Evolutionary conservation across 2,329 filamentous ascomycete species (phyloP).

Genomic region (Cercospora beticola): DNA sequence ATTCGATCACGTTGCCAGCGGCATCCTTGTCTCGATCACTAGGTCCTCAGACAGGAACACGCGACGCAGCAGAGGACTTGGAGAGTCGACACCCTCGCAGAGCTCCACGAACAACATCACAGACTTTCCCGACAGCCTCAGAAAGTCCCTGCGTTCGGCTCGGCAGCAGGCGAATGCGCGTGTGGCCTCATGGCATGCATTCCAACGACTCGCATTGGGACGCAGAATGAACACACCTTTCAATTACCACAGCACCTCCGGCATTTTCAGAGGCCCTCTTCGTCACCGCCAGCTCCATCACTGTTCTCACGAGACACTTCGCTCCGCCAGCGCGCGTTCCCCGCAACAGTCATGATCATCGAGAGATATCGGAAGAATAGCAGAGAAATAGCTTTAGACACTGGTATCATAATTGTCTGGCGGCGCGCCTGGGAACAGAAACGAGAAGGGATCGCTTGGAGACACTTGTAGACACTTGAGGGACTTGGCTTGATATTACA

Average conservation of each 20-base stretch:
- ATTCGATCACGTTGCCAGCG: neutral
- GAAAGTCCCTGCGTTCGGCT: neutral
- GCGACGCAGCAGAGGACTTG: neutral
- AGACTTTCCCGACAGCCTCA: neutral
- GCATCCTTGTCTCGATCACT: neutral
- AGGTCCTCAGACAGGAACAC: neutral
- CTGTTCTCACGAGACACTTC: neutral
- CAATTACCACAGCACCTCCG: neutral
- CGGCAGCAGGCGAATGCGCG: neutral
- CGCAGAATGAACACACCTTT: neutral
- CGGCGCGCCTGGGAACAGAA: neutral
- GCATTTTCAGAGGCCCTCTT: neutral
- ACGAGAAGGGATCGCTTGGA: neutral
- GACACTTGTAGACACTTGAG: neutral
- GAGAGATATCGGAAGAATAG: neutral
- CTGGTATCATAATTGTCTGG: neutral
- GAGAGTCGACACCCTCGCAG: neutral
- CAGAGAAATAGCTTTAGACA: neutral
- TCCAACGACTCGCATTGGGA: neutral
- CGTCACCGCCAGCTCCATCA: neutral
- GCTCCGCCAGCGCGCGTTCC: neutral
- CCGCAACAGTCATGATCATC: neutral
- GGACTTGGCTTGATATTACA: neutral
- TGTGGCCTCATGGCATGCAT: neutral
- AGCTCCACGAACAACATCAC: neutral